phyloP scores from a whole-genome alignment of 2,329 filamentous ascomycete species.

The Biscogniauxia sp. region DNA sequence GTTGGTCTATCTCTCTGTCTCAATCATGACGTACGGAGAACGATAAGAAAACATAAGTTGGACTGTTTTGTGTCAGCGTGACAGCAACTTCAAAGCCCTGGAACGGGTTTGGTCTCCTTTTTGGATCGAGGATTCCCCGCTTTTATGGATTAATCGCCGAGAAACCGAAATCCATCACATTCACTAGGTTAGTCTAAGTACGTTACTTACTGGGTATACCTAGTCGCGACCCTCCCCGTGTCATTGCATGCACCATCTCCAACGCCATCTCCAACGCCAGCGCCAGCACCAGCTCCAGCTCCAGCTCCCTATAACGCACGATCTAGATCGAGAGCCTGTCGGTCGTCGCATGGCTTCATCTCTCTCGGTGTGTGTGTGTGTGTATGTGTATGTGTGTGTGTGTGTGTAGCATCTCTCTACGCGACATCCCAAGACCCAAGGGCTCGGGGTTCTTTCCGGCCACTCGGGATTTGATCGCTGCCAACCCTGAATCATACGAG shows the following conservation, averaged over 20 bases:
- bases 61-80: not conserved
- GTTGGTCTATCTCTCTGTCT: too few species aligned
- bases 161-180: not conserved
- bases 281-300: not conserved
- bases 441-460: slow-evolving; percentile 24
- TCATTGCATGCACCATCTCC: not conserved
- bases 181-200: not conserved
- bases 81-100: not conserved
- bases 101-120: not conserved
- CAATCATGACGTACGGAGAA: too few species aligned
- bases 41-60: too few species aligned
- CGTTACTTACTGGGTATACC: too few species aligned
- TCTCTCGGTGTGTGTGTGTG: too few species aligned
- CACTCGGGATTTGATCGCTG: slow-evolving; percentile 30
- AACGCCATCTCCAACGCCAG: not conserved
- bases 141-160: not conserved
- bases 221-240: not conserved
- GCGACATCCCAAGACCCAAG: slow-evolving; percentile 3
- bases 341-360: not conserved
- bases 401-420: slow-evolving; percentile 6
- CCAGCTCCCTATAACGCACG: not conserved
- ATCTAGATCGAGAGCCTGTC: not conserved
- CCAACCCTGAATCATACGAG: slow-evolving; percentile 16
- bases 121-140: not conserved
- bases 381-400: too few species aligned